Percentiles rank a stretch among this genome's conserved stretches.
Evolutionary conservation across 768 basidiomycete species (phyloP).

Genomic region (Hemileccinum rubropunctum): DNA sequence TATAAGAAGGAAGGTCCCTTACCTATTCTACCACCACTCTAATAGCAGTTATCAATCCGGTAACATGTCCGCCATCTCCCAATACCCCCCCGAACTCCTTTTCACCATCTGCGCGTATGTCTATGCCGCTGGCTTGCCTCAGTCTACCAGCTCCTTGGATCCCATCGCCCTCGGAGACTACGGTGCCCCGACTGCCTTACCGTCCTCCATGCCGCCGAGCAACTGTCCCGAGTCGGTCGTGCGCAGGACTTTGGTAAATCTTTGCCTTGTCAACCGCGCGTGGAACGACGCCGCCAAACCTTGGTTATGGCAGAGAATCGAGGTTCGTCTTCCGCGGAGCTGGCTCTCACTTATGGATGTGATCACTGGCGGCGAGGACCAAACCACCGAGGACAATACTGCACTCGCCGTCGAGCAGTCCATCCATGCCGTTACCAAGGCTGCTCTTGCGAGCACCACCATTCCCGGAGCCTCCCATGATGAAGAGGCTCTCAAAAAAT

Average conservation of each 20-base stretch:
- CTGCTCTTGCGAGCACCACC: slow-evolving; percentile 50
- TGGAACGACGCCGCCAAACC: slow-evolving; percentile 86
- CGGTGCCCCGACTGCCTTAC: slow-evolving; percentile 55
- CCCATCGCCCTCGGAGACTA: slow-evolving; percentile 52
- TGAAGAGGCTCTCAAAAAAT: slow-evolving; percentile 43
- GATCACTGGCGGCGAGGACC: slow-evolving; percentile 68
- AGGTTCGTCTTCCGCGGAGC: slow-evolving; percentile 78
- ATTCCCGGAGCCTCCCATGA: slow-evolving; percentile 35
- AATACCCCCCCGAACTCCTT: slow-evolving; percentile 72
- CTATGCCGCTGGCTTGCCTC: slow-evolving; percentile 58
- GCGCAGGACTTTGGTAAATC: slow-evolving; percentile 62
- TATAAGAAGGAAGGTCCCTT: not conserved
- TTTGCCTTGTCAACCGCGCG: slow-evolving; percentile 73
- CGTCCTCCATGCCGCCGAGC: slow-evolving; percentile 69
- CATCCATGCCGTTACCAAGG: slow-evolving; percentile 63
- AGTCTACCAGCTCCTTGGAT: slow-evolving; percentile 60
- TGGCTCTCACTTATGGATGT: slow-evolving; percentile 84
- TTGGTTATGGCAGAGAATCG: slow-evolving; percentile 82
- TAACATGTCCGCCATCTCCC: slow-evolving; percentile 29
- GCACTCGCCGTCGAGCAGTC: slow-evolving; percentile 64
- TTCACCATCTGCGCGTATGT: slow-evolving; percentile 71
- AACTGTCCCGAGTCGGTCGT: slow-evolving; percentile 67
- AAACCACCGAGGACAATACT: slow-evolving; percentile 46
- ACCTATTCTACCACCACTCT: not conserved
- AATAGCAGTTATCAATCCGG: not conserved